Evolutionary conservation across 495 filamentous ascomycete genomes (phyloP).

Genomic region (Trichoderma erinaceum): DNA sequence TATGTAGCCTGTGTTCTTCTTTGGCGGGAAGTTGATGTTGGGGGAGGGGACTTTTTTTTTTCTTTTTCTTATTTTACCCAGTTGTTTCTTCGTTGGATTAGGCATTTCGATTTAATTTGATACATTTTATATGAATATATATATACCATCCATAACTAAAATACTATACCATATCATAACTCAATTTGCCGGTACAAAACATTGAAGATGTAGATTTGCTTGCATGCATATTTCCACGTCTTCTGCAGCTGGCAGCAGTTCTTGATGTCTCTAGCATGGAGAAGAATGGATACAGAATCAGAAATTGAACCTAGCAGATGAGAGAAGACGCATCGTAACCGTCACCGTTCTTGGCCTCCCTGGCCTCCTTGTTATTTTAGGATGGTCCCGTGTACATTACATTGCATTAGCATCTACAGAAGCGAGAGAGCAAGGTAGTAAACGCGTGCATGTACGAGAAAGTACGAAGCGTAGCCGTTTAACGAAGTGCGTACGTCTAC

Average conservation of each 20-base stretch:
- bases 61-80: not conserved
- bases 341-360: no score
- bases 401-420: no score
- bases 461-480: not conserved
- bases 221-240: not conserved
- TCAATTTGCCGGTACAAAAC: no score
- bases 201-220: not conserved
- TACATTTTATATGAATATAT: not conserved
- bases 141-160: not conserved
- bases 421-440: no score
- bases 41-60: not conserved
- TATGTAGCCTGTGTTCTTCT: not conserved
- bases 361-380: no score
- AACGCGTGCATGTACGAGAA: not conserved
- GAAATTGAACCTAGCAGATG: no score
- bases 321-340: no score
- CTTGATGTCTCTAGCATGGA: no score
- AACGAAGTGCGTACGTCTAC: no score
- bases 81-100: conserved; percentile 6
- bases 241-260: no score
- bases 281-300: no score
- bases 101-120: not conserved
- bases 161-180: not conserved
- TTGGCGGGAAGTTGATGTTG: not conserved
- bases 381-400: no score